A percentile compares a stretch with the other conserved stretches of the same genome.
Conservation (phyloP, 805 yeast species). For the Saccharomycopsis babjevae region DNA sequence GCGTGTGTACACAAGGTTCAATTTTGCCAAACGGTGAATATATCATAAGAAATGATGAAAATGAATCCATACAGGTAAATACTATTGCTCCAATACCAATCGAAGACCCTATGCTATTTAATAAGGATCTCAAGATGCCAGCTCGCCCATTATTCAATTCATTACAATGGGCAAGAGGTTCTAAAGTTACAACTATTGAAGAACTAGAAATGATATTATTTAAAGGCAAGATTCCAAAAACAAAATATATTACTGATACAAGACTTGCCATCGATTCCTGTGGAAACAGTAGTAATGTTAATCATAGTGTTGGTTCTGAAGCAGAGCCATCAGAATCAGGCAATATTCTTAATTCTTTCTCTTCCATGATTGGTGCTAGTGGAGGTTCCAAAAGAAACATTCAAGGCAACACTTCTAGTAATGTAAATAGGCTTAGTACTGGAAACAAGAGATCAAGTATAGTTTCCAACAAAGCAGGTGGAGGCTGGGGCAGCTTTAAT, state of each 20-base stretch:
- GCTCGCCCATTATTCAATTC: slow-evolving; percentile 73
- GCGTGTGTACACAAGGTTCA: slow-evolving; percentile 34
- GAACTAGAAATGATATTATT: slow-evolving; percentile 53
- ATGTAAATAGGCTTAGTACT: background rate
- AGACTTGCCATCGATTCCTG: slow-evolving; percentile 39
- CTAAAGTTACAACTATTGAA: slow-evolving; percentile 44
- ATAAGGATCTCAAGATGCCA: slow-evolving; percentile 58
- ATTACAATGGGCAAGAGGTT: slow-evolving; percentile 79
- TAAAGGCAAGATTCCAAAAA: slow-evolving; percentile 62
- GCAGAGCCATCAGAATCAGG: slow-evolving; percentile 8
- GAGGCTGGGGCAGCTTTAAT: slow-evolving; percentile 30
- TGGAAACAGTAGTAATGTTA: slow-evolving; percentile 22
- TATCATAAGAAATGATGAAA: slow-evolving; percentile 42
- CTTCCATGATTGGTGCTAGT: background rate
- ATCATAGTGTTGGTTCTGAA: slow-evolving; percentile 15
- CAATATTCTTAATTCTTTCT: background rate
- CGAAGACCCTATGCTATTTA: slow-evolving; percentile 52
- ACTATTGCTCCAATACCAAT: slow-evolving; percentile 13
- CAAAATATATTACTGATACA: slow-evolving; percentile 46
- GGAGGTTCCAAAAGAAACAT: background rate
- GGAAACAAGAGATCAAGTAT: slow-evolving; percentile 19
- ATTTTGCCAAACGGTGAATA: slow-evolving; percentile 50
- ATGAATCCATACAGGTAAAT: slow-evolving; percentile 36
- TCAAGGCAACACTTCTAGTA: background rate
- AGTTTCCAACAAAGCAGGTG: background rate